Percentiles rank a stretch among this genome's conserved stretches.
These are phyloP conservation scores for Xylogone sp. DNA, from an alignment of 2,329 filamentous ascomycete species.

Conservation along the genomic window DNA sequence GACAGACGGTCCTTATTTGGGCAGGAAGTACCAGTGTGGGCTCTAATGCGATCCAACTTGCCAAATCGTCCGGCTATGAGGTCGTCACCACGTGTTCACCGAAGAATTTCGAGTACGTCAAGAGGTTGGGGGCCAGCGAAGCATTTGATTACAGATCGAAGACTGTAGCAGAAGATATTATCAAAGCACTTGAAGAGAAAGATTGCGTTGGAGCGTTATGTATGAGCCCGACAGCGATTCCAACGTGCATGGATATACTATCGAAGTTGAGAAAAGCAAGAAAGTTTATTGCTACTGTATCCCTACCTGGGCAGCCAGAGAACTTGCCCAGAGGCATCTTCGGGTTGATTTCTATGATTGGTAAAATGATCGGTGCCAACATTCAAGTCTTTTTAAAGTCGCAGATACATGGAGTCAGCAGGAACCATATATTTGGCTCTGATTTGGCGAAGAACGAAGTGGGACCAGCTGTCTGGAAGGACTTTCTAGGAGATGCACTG, in stretches of 20 bases:
- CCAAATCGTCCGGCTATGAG: slow-evolving; percentile 34
- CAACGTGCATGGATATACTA: slow-evolving; percentile 21
- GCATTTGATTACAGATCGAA: slow-evolving; percentile 35
- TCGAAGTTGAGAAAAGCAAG: too few relatives aligned
- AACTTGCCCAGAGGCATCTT: background rate
- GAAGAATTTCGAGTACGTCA: slow-evolving; percentile 32
- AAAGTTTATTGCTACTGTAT: slow-evolving; percentile 9
- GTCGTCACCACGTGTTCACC: slow-evolving; percentile 35
- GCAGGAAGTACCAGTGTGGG: slow-evolving; percentile 18
- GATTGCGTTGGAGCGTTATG: slow-evolving; percentile 29
- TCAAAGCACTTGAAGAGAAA: slow-evolving; percentile 26
- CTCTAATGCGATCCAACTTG: slow-evolving; percentile 38
- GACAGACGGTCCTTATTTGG: slow-evolving; percentile 33
- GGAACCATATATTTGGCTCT: slow-evolving; percentile 21
- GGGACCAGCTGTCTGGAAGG: slow-evolving; percentile 22
- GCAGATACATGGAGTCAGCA: slow-evolving; percentile 12
- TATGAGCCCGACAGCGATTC: slow-evolving; percentile 19
- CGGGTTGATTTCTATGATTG: background rate
- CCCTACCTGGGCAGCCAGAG: background rate
- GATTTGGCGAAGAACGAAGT: slow-evolving; percentile 23
- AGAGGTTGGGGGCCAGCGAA: slow-evolving; percentile 33
- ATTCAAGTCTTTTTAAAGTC: background rate
- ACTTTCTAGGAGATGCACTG: slow-evolving; percentile 31
- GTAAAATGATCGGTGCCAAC: slow-evolving; percentile 17
- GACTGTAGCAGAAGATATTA: slow-evolving; percentile 23